These are phyloP conservation scores for Digitaria exilis DNA, from an alignment of 202 grass and related monocot species.

Conservation along the genomic window DNA sequence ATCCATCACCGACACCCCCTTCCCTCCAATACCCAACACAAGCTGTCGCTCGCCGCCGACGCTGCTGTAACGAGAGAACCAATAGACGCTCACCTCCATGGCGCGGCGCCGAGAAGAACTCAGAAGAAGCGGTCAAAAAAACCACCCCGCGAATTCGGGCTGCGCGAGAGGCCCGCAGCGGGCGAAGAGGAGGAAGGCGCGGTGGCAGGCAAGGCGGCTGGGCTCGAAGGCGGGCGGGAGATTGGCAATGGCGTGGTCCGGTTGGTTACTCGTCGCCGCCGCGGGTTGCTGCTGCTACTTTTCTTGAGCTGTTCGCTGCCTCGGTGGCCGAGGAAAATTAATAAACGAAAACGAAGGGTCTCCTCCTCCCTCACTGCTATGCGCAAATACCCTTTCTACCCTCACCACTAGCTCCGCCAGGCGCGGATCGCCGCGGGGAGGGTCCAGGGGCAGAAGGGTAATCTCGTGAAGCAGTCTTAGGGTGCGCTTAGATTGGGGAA, in stretches of 20 bases:
- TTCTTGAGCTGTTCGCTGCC: conserved; percentile 52
- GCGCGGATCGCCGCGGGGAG: accelerated
- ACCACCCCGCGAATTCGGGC: background rate
- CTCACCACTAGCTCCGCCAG: background rate
- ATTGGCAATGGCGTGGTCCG: conserved; percentile 41
- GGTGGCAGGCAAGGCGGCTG: conserved; percentile 6
- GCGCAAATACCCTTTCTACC: background rate
- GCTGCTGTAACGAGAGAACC: background rate
- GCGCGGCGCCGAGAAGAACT: conserved; percentile 9
- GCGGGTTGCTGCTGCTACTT: conserved; percentile 30
- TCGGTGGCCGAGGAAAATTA: conserved; percentile 38
- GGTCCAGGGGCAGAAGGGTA: background rate
- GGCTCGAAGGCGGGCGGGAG: conserved; percentile 5
- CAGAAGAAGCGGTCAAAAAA: background rate
- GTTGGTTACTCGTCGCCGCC: conserved; percentile 41
- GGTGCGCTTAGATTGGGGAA: no score
- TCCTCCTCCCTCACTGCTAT: background rate
- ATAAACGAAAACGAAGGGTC: conserved; percentile 26
- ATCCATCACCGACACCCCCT: background rate
- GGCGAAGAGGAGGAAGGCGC: background rate
- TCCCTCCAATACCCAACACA: background rate
- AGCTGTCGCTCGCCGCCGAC: background rate
- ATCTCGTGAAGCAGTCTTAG: background rate
- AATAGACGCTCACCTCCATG: conserved; percentile 54
- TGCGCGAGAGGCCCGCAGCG: conserved; percentile 1